Base-by-base conservation (phyloP, 345 rosid species). In the Nephelium lappaceum region DNA sequence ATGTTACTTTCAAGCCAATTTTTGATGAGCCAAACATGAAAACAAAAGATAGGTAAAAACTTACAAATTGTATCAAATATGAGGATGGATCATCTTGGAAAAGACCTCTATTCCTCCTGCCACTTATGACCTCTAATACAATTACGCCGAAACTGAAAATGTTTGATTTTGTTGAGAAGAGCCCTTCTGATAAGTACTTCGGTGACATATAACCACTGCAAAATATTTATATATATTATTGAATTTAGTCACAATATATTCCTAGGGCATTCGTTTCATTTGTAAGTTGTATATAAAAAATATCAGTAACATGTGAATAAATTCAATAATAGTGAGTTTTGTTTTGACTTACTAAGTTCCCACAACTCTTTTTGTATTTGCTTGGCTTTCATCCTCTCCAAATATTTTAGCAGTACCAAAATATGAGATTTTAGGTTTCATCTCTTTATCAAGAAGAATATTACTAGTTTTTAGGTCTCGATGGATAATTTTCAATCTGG, bases 391-490 rank as follows among this genome's bases (percentile, higher is more conserved):
- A 16, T 85, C 83, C 27, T 16, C 85, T 0, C 67, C 60, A 31
- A 83, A 87, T 38, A 78, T 85, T 71, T 74, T 85, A 8, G 86
- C 88, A 39, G 80, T 77, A 12, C 86, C 87, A 62, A 87, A 87
- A 71, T 87, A 87, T 1, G 87, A 87, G 21, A 85, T 85, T 74
- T 83, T 87, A 9, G 86, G 85, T 19, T 77, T 81, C 86, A 85
- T 77, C 6, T 67, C 77, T 0, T 42, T 76, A 58, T 85, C 90
- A 19, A 85, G 53, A 43, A 81, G 71, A 68, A 85, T 64, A 64
- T 87, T 83, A 76, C 86, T 80, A 1, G 83, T 19, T 62, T 85
- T 87, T 49, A 87, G 77, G 72, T 87, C 86, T 61, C 88, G 67
- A n/a, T 85, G 90, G 21, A 87, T 78, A 31, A 87, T 83, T 79